Conservation (phyloP, 2,329 filamentous ascomycete species). For the Trichoderma sp. region DNA sequence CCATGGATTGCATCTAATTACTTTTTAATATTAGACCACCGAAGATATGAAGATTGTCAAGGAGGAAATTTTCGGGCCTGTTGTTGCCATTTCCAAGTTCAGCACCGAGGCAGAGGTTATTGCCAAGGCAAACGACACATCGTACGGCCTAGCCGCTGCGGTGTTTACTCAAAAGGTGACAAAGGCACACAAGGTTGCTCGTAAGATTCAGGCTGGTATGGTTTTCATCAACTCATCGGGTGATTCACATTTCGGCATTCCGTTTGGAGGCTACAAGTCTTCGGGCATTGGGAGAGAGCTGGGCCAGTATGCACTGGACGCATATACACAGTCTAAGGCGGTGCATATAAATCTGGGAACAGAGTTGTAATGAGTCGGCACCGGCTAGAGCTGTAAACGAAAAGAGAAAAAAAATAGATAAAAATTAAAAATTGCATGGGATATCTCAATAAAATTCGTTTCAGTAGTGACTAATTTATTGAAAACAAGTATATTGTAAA, state of each 20-base stretch:
- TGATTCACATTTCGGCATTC: slow-evolving; percentile 27
- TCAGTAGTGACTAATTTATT: too few species aligned
- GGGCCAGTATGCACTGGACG: slow-evolving; percentile 31
- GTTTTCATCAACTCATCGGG: slow-evolving; percentile 54
- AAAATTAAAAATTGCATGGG: too few species aligned
- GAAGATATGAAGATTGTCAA: slow-evolving; percentile 23
- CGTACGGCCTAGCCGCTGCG: slow-evolving; percentile 34
- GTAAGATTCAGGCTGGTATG: slow-evolving; percentile 62
- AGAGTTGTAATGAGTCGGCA: neutral
- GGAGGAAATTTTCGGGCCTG: slow-evolving; percentile 31
- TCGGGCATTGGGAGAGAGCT: slow-evolving; percentile 34
- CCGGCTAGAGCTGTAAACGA: neutral
- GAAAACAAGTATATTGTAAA: too few species aligned
- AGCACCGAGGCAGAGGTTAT: slow-evolving; percentile 51
- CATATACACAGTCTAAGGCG: slow-evolving; percentile 31
- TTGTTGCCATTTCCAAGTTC: slow-evolving; percentile 45
- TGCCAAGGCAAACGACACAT: slow-evolving; percentile 48
- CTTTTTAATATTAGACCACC: neutral
- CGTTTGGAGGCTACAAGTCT: slow-evolving; percentile 36
- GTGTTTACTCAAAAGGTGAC: slow-evolving; percentile 31
- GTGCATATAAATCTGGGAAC: slow-evolving; percentile 19
- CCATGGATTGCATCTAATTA: neutral
- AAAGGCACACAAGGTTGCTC: slow-evolving; percentile 41
- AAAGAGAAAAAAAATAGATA: neutral
- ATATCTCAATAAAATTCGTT: too few species aligned